phyloP scores from a whole-genome alignment of 345 rosid genomes.

The Euphorbia pulcherrima region DNA sequence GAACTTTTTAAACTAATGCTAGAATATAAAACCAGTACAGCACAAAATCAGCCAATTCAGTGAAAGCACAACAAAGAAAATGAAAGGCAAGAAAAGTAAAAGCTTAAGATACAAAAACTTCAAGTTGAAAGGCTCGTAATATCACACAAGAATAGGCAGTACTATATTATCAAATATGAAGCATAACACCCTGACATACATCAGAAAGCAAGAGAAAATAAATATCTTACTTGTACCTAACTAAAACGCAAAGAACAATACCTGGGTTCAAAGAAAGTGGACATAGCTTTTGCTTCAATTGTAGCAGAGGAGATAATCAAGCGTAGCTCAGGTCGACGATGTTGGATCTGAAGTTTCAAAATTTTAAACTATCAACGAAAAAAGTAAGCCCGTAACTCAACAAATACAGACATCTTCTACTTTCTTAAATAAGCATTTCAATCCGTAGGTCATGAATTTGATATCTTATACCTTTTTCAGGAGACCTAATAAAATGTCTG shows the following conservation, averaged over 20 bases:
- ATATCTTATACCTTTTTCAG: conserved; percentile 64
- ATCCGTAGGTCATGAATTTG: not conserved
- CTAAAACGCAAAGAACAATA: conserved; percentile 25
- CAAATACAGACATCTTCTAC: conserved; percentile 6
- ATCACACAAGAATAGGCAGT: not conserved
- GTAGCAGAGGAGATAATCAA: conserved; percentile 92
- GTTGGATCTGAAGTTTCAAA: conserved; percentile 58
- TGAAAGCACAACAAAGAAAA: not conserved
- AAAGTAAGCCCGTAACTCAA: not conserved
- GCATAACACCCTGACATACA: not conserved
- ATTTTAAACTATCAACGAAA: conserved; percentile 6
- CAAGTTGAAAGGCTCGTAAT: not conserved
- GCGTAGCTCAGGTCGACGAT: conserved; percentile 83
- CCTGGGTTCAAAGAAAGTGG: conserved; percentile 75
- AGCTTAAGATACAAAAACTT: not conserved
- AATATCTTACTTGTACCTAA: conserved; percentile 1
- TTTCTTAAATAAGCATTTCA: conserved; percentile 11
- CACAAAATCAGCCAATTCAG: not conserved
- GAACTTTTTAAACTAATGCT: conserved; percentile 1
- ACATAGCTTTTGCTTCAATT: conserved; percentile 84
- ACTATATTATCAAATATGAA: not conserved
- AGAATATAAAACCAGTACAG: not conserved
- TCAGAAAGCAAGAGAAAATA: not conserved
- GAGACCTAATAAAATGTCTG: conserved; percentile 91
- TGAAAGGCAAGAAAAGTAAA: not conserved